phyloP scores from a whole-genome alignment of 352 stramenopile genomes.

The Thalassiosira livingstoniorum region DNA sequence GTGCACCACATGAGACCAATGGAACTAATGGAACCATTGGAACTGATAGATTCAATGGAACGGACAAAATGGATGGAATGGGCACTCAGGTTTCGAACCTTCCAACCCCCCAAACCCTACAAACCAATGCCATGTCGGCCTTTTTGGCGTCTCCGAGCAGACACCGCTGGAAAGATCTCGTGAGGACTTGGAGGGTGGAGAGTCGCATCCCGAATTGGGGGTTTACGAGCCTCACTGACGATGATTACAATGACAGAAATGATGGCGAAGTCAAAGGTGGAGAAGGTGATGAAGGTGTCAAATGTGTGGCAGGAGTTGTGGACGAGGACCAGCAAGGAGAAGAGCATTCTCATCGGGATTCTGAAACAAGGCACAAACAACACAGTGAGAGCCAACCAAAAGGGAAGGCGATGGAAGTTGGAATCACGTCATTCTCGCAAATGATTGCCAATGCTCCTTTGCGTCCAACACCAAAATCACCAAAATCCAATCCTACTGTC shows the following conservation, averaged over 20 bases:
- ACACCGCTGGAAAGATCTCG: conserved; percentile 13
- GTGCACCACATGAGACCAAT: background rate
- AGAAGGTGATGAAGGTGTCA: background rate
- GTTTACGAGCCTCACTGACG: conserved; percentile 10
- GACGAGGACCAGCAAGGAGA: background rate
- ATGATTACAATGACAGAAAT: background rate
- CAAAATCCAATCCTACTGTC: too few species aligned
- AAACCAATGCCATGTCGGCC: conserved; percentile 13
- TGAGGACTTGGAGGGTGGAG: conserved; percentile 10
- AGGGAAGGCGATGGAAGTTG: background rate
- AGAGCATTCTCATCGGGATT: background rate
- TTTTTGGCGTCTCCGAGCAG: conserved; percentile 1
- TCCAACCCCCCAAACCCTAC: background rate
- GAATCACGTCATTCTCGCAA: background rate
- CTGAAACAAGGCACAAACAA: background rate
- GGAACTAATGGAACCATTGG: background rate
- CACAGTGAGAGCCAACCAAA: background rate
- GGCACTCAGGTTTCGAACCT: background rate
- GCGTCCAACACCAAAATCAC: too few species aligned
- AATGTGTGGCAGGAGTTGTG: background rate
- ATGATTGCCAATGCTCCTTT: background rate
- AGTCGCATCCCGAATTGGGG: conserved; percentile 3
- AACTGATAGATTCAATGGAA: background rate
- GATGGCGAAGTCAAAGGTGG: background rate
- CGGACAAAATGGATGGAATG: background rate